phyloP scores from a whole-genome alignment of 2,329 filamentous ascomycete genomes.

The Scedosporium apiospermum region DNA sequence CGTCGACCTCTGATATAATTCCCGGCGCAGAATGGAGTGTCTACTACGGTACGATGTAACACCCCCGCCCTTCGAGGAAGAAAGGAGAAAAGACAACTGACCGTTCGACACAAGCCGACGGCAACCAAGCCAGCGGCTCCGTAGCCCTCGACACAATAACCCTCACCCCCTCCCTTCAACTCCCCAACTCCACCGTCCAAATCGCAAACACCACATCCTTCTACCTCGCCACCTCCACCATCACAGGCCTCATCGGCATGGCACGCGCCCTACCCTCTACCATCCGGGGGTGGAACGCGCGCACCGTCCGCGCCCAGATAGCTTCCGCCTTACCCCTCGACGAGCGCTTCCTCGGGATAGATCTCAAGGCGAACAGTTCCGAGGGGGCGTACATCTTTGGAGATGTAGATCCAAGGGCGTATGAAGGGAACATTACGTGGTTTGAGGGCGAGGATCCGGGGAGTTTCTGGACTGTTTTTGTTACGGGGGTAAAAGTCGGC shows the following conservation, averaged over 20 bases:
- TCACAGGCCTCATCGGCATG: slow-evolving; percentile 44
- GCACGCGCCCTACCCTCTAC: slow-evolving; percentile 36
- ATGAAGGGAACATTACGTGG: slow-evolving; percentile 33
- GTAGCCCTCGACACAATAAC: slow-evolving; percentile 41
- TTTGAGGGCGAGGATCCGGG: slow-evolving; percentile 21
- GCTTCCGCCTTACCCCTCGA: slow-evolving; percentile 20
- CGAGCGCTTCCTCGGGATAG: slow-evolving; percentile 36
- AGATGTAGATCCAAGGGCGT: slow-evolving; percentile 29
- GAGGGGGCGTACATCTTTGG: slow-evolving; percentile 42
- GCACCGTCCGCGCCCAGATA: slow-evolving; percentile 23
- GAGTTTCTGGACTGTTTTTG: slow-evolving; percentile 54
- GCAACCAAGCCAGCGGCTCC: slow-evolving; percentile 32
- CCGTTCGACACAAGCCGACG: slow-evolving; percentile 26
- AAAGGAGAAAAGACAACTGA: not conserved
- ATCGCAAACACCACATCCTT: slow-evolving; percentile 33
- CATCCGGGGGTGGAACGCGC: slow-evolving; percentile 29
- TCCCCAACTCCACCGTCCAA: slow-evolving; percentile 38
- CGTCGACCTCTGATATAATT: slow-evolving; percentile 31
- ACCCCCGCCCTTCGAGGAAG: not conserved
- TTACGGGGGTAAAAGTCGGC: slow-evolving; percentile 46
- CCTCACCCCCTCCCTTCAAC: slow-evolving; percentile 29
- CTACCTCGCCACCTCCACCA: slow-evolving; percentile 26
- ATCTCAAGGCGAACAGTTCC: slow-evolving; percentile 36
- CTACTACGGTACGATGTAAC: slow-evolving; percentile 32
- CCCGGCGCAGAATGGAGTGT: slow-evolving; percentile 38